phyloP scores from a whole-genome alignment of 257 asterid species.

The Nicotiana otophora region DNA sequence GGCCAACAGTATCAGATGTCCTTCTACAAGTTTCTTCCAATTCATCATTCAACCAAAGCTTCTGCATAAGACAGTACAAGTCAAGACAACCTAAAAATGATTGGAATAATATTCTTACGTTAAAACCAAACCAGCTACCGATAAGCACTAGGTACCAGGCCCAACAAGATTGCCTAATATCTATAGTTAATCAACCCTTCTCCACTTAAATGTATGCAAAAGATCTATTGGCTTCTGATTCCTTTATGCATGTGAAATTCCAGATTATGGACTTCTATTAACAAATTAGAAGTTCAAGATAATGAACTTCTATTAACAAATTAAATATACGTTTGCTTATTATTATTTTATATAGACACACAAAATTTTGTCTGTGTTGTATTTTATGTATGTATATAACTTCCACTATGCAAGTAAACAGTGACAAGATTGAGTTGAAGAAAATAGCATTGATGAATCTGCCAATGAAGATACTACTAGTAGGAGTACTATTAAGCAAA shows the following conservation, averaged over 20 bases:
- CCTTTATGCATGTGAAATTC: neutral
- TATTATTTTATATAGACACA: neutral
- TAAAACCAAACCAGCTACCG: neutral
- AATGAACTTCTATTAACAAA: neutral
- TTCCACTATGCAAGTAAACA: neutral
- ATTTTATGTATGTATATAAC: neutral
- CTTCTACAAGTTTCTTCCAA: slow-evolving; percentile 25
- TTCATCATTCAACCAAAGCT: slow-evolving; percentile 22
- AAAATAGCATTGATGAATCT: neutral
- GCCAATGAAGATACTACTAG: neutral
- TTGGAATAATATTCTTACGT: neutral
- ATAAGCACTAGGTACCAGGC: neutral
- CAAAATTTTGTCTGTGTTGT: neutral
- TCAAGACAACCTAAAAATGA: neutral
- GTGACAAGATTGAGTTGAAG: neutral
- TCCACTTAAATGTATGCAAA: neutral
- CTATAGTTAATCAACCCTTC: neutral
- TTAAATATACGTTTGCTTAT: neutral
- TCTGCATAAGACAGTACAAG: slow-evolving; percentile 21
- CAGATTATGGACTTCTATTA: neutral
- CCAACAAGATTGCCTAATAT: neutral
- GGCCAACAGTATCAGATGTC: slow-evolving; percentile 27
- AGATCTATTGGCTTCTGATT: neutral
- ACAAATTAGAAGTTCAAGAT: neutral
- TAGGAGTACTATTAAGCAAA: neutral